Conservation (phyloP, 2,329 filamentous ascomycete genomes). For the Hawksworthiomyces lignivorus region DNA sequence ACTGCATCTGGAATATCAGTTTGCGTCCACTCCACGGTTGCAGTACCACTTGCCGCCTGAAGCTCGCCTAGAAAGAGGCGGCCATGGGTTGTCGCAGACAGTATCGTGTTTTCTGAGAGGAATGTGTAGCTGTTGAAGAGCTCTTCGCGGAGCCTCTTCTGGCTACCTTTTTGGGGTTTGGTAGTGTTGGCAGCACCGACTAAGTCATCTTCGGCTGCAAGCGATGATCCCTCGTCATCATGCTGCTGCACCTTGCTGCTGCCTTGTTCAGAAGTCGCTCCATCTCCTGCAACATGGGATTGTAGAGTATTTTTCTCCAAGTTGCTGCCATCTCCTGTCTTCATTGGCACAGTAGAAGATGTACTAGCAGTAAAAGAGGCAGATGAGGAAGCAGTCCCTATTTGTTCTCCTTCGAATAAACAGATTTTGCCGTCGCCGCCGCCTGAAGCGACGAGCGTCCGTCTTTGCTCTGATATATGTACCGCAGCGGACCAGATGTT, state of each 20-base stretch:
- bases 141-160: constrained; percentile 9
- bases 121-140: constrained; percentile 41
- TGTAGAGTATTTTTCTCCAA: too few relatives aligned
- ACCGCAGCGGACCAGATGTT: constrained; percentile 75
- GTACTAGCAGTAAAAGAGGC: too few relatives aligned
- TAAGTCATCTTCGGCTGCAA: background rate
- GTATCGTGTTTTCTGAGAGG: constrained; percentile 70
- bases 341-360: too few relatives aligned
- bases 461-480: constrained; percentile 22
- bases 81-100: constrained; percentile 33
- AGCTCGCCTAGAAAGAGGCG: constrained; percentile 13
- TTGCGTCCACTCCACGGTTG: constrained; percentile 34
- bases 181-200: background rate
- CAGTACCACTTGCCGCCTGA: background rate
- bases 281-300: too few relatives aligned
- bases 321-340: too few relatives aligned
- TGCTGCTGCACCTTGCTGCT: too few relatives aligned
- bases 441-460: constrained; percentile 57
- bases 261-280: background rate
- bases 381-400: background rate
- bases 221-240: too few relatives aligned
- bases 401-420: constrained; percentile 28
- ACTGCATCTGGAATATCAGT: constrained; percentile 23
- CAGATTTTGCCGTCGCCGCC: constrained; percentile 72
- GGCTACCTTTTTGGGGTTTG: constrained; percentile 1